phyloP scores from a whole-genome alignment of 148 eudicot genomes.

The Amaranthus hypochondriacus region DNA sequence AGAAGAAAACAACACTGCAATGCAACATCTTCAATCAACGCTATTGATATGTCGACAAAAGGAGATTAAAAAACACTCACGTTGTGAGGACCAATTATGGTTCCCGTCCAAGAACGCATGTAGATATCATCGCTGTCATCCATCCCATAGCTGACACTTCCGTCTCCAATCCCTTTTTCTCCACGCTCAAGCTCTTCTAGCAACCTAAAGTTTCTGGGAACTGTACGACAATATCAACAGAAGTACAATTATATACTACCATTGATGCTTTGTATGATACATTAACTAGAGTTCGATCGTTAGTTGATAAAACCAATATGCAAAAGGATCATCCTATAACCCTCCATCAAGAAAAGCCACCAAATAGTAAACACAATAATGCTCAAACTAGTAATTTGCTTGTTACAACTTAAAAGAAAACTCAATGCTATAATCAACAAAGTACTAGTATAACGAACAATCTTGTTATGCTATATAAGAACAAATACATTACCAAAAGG shows the following conservation, averaged over 20 bases:
- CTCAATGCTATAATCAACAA: too few species aligned
- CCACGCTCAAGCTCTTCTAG: constrained; percentile 59
- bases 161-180: constrained; percentile 64
- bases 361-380: background rate
- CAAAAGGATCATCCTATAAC: background rate
- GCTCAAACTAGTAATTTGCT: too few species aligned
- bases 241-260: background rate
- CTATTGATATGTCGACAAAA: background rate
- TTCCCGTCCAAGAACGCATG: constrained; percentile 66
- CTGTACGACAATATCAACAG: constrained; percentile 21
- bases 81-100: constrained; percentile 58
- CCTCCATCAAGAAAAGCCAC: background rate
- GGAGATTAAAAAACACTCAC: constrained; percentile 24
- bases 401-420: too few species aligned
- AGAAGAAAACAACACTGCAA: background rate
- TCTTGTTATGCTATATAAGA: too few species aligned
- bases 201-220: constrained; percentile 55
- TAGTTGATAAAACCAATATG: background rate
- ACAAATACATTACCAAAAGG: too few species aligned
- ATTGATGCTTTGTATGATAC: background rate
- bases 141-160: constrained; percentile 62
- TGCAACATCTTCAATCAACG: background rate
- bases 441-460: too few species aligned
- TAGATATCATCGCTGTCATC: constrained; percentile 60
- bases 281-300: too few species aligned